Conservation (phyloP, 306 rosid genomes). For the Vicia sativa region DNA sequence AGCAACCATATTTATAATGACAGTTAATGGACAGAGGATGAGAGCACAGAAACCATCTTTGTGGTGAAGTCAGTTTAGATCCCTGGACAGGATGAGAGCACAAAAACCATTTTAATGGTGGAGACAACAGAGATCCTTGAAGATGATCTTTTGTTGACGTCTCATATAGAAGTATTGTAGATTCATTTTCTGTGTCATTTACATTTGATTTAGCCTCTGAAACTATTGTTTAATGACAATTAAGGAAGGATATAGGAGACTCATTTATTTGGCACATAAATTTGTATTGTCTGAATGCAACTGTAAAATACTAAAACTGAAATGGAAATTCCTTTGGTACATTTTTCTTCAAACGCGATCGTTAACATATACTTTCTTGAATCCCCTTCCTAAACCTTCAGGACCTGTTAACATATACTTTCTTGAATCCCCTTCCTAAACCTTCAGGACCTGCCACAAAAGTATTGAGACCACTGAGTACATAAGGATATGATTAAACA, state of each 20-base stretch:
- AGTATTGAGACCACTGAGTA: neutral
- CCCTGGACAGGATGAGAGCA: neutral
- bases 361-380: neutral
- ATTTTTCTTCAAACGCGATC: neutral
- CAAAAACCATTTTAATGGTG: neutral
- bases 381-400: neutral
- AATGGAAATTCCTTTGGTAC: neutral
- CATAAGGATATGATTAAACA: no score
- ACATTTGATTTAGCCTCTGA: constrained; percentile 7
- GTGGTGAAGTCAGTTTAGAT: neutral
- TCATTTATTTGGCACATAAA: constrained; percentile 26
- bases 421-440: neutral
- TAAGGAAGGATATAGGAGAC: constrained; percentile 17
- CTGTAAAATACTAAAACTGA: constrained; percentile 37
- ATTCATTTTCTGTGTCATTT: constrained; percentile 24
- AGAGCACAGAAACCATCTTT: constrained; percentile 27
- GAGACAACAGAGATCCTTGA: neutral
- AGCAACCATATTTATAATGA: constrained; percentile 49
- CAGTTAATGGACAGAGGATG: constrained; percentile 52
- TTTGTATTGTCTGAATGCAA: constrained; percentile 26
- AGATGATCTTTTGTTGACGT: constrained; percentile 13
- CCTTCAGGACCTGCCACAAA: constrained; percentile 23
- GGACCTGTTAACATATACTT: neutral
- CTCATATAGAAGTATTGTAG: constrained; percentile 16
- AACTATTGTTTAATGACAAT: constrained; percentile 26